Percentiles rank a stretch among this genome's conserved stretches.
These are phyloP conservation scores for Talaromyces verruculosus DNA, from an alignment of 2,329 filamentous ascomycete species.

Conservation along the genomic window DNA sequence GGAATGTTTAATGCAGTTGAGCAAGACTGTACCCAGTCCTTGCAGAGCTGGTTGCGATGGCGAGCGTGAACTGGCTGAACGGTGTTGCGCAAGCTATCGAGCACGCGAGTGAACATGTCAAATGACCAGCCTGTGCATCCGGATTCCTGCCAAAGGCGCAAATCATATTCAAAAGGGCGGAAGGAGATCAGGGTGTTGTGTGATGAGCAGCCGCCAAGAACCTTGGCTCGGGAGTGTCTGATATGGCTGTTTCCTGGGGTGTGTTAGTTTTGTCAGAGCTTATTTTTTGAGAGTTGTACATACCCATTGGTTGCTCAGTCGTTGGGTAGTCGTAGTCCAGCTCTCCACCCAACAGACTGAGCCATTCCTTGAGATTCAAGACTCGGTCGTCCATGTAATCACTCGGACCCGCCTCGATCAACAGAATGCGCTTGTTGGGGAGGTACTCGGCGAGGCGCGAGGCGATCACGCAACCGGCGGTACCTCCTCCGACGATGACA, in stretches of 20 bases:
- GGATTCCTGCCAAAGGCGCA: slow-evolving; percentile 76
- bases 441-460: slow-evolving; percentile 78
- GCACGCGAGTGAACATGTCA: slow-evolving; percentile 74
- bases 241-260: slow-evolving; percentile 78
- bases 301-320: slow-evolving; percentile 79
- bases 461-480: slow-evolving; percentile 81
- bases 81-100: slow-evolving; percentile 85
- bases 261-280: slow-evolving; percentile 9
- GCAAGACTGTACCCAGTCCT: slow-evolving; percentile 84
- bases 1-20: slow-evolving; percentile 77
- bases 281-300: slow-evolving; percentile 25
- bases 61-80: slow-evolving; percentile 82
- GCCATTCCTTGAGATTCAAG: slow-evolving; percentile 82
- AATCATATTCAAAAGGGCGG: slow-evolving; percentile 85
- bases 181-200: slow-evolving; percentile 95
- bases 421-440: slow-evolving; percentile 74
- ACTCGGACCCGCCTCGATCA: slow-evolving; percentile 86
- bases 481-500: slow-evolving; percentile 81
- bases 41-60: slow-evolving; percentile 86
- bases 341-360: slow-evolving; percentile 78
- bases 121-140: slow-evolving; percentile 86
- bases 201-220: slow-evolving; percentile 86
- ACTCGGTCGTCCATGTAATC: slow-evolving; percentile 88
- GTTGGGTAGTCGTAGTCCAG: slow-evolving; percentile 91
- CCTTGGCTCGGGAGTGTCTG: slow-evolving; percentile 87